Conservation (phyloP, 768 basidiomycete species). For the Russula olivacea region DNA sequence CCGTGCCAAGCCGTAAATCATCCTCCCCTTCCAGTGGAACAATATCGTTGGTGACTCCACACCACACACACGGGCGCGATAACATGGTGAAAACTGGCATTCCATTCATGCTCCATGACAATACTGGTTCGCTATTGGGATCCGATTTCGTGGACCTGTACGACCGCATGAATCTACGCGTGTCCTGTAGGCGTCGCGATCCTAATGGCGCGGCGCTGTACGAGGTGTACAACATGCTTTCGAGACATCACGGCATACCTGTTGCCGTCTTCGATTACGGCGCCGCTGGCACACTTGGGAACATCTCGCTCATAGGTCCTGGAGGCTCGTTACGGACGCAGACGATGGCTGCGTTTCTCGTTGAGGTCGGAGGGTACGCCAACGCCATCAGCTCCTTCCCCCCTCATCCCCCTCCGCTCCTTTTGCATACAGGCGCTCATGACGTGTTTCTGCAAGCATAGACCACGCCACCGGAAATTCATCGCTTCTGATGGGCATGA, state of each 20-base stretch:
- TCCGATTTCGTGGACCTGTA: slow-evolving; percentile 60
- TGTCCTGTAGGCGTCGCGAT: slow-evolving; percentile 45
- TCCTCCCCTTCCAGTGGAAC: not conserved
- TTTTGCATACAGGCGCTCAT: not conserved
- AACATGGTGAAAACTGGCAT: slow-evolving; percentile 46
- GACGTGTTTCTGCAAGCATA: not conserved
- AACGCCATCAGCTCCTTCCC: not conserved
- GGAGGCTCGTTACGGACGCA: slow-evolving; percentile 22
- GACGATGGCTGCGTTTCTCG: slow-evolving; percentile 50
- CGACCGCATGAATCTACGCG: slow-evolving; percentile 48
- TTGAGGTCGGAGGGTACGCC: slow-evolving; percentile 29
- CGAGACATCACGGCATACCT: slow-evolving; percentile 31
- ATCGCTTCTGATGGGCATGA: slow-evolving; percentile 52
- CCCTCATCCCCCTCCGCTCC: not conserved
- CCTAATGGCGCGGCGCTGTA: slow-evolving; percentile 39
- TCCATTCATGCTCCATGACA: slow-evolving; percentile 62
- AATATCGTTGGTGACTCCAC: slow-evolving; percentile 8
- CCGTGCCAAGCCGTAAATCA: not conserved
- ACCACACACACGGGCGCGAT: not conserved
- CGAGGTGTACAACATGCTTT: slow-evolving; percentile 40
- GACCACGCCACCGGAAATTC: slow-evolving; percentile 41
- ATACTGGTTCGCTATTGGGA: slow-evolving; percentile 45
- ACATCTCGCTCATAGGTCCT: not conserved
- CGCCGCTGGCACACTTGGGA: slow-evolving; percentile 13
- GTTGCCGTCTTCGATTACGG: slow-evolving; percentile 49